Conservation (phyloP, 192 early-diverging fungal genomes). For the Gigaspora rosea region DNA sequence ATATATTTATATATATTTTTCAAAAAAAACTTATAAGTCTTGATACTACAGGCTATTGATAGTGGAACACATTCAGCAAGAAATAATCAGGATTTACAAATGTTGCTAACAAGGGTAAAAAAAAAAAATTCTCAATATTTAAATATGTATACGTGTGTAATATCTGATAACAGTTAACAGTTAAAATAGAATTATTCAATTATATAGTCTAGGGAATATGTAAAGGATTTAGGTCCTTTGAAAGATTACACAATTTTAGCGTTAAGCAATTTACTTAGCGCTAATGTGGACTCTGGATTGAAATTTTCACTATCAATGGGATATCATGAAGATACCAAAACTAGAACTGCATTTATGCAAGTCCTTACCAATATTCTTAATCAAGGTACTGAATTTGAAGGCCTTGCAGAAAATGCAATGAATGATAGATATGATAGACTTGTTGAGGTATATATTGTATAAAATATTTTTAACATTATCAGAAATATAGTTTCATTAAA, state of each 20-base stretch:
- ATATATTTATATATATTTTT: not conserved
- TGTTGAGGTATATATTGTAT: conserved; percentile 58
- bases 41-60: conserved; percentile 27
- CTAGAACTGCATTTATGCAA: conserved; percentile 87
- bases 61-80: conserved; percentile 31
- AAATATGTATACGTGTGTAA: not conserved
- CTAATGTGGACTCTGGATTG: conserved; percentile 91
- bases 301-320: conserved; percentile 87
- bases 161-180: not conserved
- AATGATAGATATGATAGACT: conserved; percentile 79
- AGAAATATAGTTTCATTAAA: not conserved
- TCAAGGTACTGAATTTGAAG: conserved; percentile 84
- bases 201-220: conserved; percentile 56
- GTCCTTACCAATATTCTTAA: conserved; percentile 92
- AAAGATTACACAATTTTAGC: conserved; percentile 89
- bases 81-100: conserved; percentile 37
- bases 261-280: conserved; percentile 85
- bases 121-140: not conserved
- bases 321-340: conserved; percentile 89
- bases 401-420: conserved; percentile 72
- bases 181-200: not conserved
- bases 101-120: conserved; percentile 40
- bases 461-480: not conserved
- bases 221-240: conserved; percentile 65
- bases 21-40: not conserved